A percentile compares a stretch with the other conserved stretches of the same genome.
Evolutionary conservation across 2,329 filamentous ascomycete species (phyloP).

Genomic region (Trichoderma sp.): DNA sequence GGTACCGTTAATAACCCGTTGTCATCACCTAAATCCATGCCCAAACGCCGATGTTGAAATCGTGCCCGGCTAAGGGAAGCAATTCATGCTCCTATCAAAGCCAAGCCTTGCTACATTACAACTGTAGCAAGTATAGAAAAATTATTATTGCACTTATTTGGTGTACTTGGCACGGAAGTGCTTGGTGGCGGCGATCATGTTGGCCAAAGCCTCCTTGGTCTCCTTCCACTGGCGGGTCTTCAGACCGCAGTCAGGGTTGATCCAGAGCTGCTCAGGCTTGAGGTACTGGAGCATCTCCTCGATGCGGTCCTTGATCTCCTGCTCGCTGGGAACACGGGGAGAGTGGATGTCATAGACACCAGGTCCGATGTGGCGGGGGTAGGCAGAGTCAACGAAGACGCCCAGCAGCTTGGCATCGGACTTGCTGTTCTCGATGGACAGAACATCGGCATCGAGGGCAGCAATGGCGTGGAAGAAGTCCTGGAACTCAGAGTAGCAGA

Average conservation of each 20-base stretch:
- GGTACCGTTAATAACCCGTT: slow-evolving; percentile 38
- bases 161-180: slow-evolving; percentile 89
- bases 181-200: slow-evolving; percentile 99
- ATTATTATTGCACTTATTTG: slow-evolving; percentile 53
- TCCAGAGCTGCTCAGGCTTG: slow-evolving; percentile 98
- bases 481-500: slow-evolving; percentile 99
- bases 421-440: slow-evolving; percentile 99
- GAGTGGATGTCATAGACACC: slow-evolving; percentile 99
- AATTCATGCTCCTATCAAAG: slow-evolving; percentile 37
- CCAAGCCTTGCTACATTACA: slow-evolving; percentile 31
- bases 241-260: slow-evolving; percentile 98
- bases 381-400: slow-evolving; percentile 96
- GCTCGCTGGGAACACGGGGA: slow-evolving; percentile 91
- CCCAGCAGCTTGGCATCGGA: slow-evolving; percentile 98
- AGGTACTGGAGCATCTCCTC: slow-evolving; percentile 98
- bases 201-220: slow-evolving; percentile 92
- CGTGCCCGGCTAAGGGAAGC: slow-evolving; percentile 50
- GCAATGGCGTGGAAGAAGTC: slow-evolving; percentile 99
- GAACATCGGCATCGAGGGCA: slow-evolving; percentile 94
- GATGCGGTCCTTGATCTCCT: slow-evolving; percentile 98
- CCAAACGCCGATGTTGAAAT: slow-evolving; percentile 64
- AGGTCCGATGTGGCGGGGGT: slow-evolving; percentile 97
- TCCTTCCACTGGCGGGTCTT: slow-evolving; percentile 99
- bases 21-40: slow-evolving; percentile 43
- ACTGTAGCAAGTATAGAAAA: slow-evolving; percentile 31